These are phyloP conservation scores for Ganoderma meredithae DNA, from an alignment of 1,284 basidiomycete species.

Conservation along the genomic window DNA sequence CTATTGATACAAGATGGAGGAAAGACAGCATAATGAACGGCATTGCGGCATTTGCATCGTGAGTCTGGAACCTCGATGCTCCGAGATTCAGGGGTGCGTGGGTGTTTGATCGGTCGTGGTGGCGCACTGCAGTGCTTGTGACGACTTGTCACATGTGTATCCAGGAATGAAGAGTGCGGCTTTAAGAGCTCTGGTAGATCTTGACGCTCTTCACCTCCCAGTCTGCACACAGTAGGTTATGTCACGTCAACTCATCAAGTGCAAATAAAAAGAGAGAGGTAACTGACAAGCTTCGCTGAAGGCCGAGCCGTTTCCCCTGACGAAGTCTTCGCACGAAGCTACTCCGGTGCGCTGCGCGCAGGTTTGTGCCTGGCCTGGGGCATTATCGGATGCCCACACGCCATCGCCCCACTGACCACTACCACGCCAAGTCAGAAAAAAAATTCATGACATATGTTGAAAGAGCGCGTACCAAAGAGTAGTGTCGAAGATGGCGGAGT, in stretches of 20 bases:
- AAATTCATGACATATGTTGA: conserved; percentile 6
- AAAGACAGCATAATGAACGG: neutral
- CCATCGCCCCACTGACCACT: conserved; percentile 90
- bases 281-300: conserved; percentile 83
- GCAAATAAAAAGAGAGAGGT: neutral
- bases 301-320: conserved; percentile 71
- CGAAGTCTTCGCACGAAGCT: conserved; percentile 79
- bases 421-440: conserved; percentile 11
- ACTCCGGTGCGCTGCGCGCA: conserved; percentile 86
- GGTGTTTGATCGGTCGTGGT: conserved; percentile 10
- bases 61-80: neutral
- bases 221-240: conserved; percentile 49
- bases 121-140: conserved; percentile 11
- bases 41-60: neutral
- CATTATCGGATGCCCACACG: conserved; percentile 75
- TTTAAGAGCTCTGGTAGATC: conserved; percentile 59
- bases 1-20: neutral
- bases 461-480: conserved; percentile 68
- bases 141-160: conserved; percentile 19
- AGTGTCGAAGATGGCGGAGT: conserved; percentile 83
- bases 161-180: conserved; percentile 9
- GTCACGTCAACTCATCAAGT: conserved; percentile 18
- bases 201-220: conserved; percentile 81
- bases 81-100: neutral
- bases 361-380: conserved; percentile 82